Evolutionary conservation across 2,329 filamentous ascomycete species (phyloP), one percentile per base, ranked within the genome.

Genomic region (Sporothrix globosa): DNA sequence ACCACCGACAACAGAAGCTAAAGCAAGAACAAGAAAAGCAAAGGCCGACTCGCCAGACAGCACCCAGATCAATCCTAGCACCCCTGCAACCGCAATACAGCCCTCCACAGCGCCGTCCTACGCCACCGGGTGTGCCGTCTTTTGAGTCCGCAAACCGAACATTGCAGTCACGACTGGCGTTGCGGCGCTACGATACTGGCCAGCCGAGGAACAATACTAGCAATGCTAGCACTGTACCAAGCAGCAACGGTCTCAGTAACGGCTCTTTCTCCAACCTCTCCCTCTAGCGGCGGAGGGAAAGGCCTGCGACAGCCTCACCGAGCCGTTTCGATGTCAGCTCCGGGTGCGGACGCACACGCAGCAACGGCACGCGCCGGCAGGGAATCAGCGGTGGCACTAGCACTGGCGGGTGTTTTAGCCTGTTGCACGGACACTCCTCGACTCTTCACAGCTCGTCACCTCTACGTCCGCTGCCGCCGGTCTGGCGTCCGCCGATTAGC

Each of bases 401-500:
- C 3, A 46, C 66, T 10, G 21, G 41, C 11, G 44, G 53, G 9
- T n/a, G 46, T 21, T 68, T 63, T 41, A 30, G 68, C 14, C 56
- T 11, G 1, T 19, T 21, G 19, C 53, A 46, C 17, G 19, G 53
- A 5, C 52, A 58, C 53, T 27, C 41, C 10, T 44, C 63, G 19
- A 14, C 44, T 19, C 5, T 14, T 46, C 66, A 52, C 11, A 9
- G 44, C 17, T 17, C 17, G 44, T 30, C 52, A 19, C 30, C 52
- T 14, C 24, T 27, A 27, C n/a, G 39, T 19, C 41, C 39, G 4
- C 7, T 19, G 3, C 52, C 60, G 0, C 61, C 71, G 1, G 19
- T 73, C 3, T 75, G 74, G 74, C 70, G 72, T 0, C 73, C 74
- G 4, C 71, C 73, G 6, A 71, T 61, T 30, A 75, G 74, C 61